phyloP scores from a whole-genome alignment of 352 stramenopile genomes.

The Globisporangium heterothallicum region DNA sequence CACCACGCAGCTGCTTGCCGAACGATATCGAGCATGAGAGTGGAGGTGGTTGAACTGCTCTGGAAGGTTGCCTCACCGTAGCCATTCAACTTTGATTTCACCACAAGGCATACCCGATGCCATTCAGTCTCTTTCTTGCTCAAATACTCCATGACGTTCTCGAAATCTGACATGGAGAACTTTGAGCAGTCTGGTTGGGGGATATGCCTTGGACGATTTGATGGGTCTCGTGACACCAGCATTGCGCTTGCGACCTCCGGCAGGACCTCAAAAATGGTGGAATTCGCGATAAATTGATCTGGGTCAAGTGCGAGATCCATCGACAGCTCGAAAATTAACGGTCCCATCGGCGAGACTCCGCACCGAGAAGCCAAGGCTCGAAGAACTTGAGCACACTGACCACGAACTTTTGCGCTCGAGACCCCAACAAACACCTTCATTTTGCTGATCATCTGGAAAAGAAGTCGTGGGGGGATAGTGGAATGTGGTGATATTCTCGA shows the following conservation, averaged over 20 bases:
- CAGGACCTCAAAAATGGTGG: constrained; percentile 2
- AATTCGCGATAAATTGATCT: background rate
- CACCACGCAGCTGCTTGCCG: constrained; percentile 62
- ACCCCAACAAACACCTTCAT: constrained; percentile 3
- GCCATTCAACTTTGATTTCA: constrained; percentile 8
- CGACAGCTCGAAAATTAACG: constrained; percentile 8
- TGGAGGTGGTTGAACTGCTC: constrained; percentile 12
- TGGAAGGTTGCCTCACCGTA: background rate
- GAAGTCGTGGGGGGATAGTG: constrained; percentile 1
- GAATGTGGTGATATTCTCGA: background rate
- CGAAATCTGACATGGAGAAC: constrained; percentile 42
- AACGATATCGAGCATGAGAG: constrained; percentile 26
- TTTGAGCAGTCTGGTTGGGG: background rate
- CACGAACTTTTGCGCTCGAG: background rate
- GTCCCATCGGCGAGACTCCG: constrained; percentile 1
- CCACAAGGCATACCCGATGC: constrained; percentile 20
- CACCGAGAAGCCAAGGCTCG: constrained; percentile 6
- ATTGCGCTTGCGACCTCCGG: background rate
- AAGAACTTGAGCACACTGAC: constrained; percentile 11
- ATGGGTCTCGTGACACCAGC: constrained; percentile 8
- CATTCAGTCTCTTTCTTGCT: constrained; percentile 29
- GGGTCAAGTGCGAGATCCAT: constrained; percentile 16
- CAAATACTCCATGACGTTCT: constrained; percentile 33
- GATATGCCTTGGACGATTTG: constrained; percentile 1
- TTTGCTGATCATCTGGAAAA: constrained; percentile 3